phyloP scores from a whole-genome alignment of 2,329 filamentous ascomycete species.

The Endothia cerciana region DNA sequence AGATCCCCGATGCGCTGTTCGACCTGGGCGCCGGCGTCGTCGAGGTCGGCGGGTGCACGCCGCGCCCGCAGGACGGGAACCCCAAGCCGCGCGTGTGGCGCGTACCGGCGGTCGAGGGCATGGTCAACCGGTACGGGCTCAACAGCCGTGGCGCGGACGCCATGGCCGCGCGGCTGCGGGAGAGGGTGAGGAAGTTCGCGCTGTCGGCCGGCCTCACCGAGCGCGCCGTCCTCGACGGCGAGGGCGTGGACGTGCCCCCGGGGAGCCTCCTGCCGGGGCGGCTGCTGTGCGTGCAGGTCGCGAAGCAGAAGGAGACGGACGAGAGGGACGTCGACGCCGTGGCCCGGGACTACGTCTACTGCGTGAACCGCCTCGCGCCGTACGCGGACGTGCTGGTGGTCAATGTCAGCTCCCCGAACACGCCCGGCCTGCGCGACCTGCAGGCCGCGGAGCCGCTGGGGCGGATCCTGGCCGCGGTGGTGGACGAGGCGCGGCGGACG shows the following conservation, averaged over 20 bases:
- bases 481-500: slow-evolving; percentile 72
- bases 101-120: slow-evolving; percentile 77
- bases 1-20: slow-evolving; percentile 83
- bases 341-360: slow-evolving; percentile 82
- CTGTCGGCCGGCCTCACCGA: slow-evolving; percentile 72
- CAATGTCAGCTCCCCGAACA: slow-evolving; percentile 97
- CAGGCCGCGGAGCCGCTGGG: slow-evolving; percentile 86
- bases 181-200: slow-evolving; percentile 78
- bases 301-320: slow-evolving; percentile 94
- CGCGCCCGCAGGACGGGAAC: slow-evolving; percentile 86
- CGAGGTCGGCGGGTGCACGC: slow-evolving; percentile 90
- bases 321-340: slow-evolving; percentile 85
- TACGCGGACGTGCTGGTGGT: slow-evolving; percentile 98
- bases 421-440: slow-evolving; percentile 83
- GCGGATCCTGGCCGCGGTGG: slow-evolving; percentile 78
- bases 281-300: slow-evolving; percentile 86
- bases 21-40: slow-evolving; percentile 84
- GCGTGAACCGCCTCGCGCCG: slow-evolving; percentile 77
- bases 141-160: slow-evolving; percentile 90
- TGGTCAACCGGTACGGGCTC: slow-evolving; percentile 95
- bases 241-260: slow-evolving; percentile 71
- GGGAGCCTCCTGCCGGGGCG: slow-evolving; percentile 78
- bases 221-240: slow-evolving; percentile 74
- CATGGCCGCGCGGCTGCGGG: slow-evolving; percentile 77
- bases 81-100: slow-evolving; percentile 87